These are phyloP conservation scores for Boletus insuetus DNA, from an alignment of 768 basidiomycete genomes.

Conservation along the genomic window DNA sequence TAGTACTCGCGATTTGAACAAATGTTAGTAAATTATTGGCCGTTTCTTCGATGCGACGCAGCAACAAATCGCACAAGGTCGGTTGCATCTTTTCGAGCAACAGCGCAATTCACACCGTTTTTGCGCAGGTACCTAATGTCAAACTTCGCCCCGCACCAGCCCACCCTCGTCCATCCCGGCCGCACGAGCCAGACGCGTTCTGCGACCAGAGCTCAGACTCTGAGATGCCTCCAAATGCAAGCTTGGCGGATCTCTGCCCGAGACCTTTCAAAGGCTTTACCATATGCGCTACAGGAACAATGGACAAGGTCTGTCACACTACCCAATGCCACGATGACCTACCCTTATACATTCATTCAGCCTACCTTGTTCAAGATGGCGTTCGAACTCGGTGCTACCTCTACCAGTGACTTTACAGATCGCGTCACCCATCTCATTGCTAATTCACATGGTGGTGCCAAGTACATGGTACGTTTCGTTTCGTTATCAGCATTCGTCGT, in stretches of 20 bases:
- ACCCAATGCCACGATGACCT: conserved; percentile 1
- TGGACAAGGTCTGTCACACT: conserved; percentile 61
- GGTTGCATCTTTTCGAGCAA: not conserved
- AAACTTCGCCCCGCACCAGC: conserved; percentile 67
- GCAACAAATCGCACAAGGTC: conserved; percentile 69
- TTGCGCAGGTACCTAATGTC: conserved; percentile 71
- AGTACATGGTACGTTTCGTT: conserved; percentile 61
- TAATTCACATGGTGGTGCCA: conserved; percentile 73
- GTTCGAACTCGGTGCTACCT: conserved; percentile 73
- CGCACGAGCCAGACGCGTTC: conserved; percentile 26
- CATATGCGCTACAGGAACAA: conserved; percentile 74
- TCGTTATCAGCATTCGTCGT: not conserved
- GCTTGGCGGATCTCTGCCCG: conserved; percentile 50
- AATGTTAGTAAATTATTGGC: too few relatives aligned
- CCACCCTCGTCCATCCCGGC: conserved; percentile 19
- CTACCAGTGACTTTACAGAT: conserved; percentile 74
- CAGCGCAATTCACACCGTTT: not conserved
- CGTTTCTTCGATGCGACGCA: conserved; percentile 42
- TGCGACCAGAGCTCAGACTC: conserved; percentile 46
- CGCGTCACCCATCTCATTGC: conserved; percentile 88
- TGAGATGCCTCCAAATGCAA: conserved; percentile 46
- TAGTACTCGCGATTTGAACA: too few relatives aligned
- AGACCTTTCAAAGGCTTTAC: conserved; percentile 65
- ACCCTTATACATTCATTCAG: conserved; percentile 35
- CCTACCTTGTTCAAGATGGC: conserved; percentile 72